A percentile compares a stretch with the other conserved stretches of the same genome.
Evolutionary conservation across 371 early-diverging fungal genomes (phyloP).

Genomic region (Aphelidium insulamus): DNA sequence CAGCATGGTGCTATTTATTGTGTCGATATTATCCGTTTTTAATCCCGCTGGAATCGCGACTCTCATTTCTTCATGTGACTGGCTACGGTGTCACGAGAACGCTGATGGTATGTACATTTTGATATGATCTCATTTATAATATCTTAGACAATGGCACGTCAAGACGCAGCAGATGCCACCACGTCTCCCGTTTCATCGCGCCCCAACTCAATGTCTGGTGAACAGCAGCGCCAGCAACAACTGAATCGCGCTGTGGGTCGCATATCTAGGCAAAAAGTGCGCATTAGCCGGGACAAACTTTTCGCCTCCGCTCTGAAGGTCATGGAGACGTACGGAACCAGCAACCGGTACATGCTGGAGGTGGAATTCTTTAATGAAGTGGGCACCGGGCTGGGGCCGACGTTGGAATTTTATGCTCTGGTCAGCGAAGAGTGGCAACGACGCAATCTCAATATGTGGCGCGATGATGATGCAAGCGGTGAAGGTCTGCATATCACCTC

Average conservation of each 20-base stretch:
- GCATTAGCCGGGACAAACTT: conserved; percentile 45
- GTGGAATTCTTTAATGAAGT: conserved; percentile 81
- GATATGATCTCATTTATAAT: too few relatives aligned
- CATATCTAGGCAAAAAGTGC: conserved; percentile 59
- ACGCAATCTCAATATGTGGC: conserved; percentile 29
- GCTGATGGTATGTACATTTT: too few relatives aligned
- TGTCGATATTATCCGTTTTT: conserved; percentile 46
- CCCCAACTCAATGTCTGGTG: too few relatives aligned
- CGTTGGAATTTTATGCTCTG: conserved; percentile 69
- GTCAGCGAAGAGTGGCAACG: conserved; percentile 51
- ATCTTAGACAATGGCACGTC: too few relatives aligned
- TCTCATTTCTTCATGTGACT: conserved; percentile 51
- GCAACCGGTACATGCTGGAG: conserved; percentile 44
- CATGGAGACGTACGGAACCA: conserved; percentile 46
- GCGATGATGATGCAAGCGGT: conserved; percentile 12
- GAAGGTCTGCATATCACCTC: conserved; percentile 1
- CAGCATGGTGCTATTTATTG: conserved; percentile 46
- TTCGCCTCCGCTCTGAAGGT: conserved; percentile 59
- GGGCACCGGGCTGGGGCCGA: conserved; percentile 83
- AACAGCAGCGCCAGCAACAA: conserved; percentile 2
- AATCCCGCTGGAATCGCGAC: conserved; percentile 59
- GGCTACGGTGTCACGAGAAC: too few relatives aligned
- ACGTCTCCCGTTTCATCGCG: too few relatives aligned
- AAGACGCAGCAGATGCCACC: too few relatives aligned
- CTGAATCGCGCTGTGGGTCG: conserved; percentile 28